Evolutionary conservation across 2,329 filamentous ascomycete genomes (phyloP).

Genomic region (Nemania abortiva): DNA sequence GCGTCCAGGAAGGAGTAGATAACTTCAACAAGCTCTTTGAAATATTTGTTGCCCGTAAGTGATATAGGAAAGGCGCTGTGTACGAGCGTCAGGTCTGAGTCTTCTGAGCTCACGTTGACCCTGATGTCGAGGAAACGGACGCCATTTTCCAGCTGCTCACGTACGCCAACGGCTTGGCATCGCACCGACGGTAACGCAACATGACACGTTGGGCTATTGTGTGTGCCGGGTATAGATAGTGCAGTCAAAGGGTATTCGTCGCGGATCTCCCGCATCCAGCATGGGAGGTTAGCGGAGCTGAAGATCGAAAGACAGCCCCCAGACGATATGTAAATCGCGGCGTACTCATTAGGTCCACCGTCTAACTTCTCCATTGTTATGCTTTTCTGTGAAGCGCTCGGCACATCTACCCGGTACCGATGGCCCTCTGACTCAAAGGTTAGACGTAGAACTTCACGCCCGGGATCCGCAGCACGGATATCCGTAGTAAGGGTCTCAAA

Average conservation of each 20-base stretch:
- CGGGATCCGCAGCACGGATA: conserved; percentile 68
- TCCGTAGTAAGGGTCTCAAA: conserved; percentile 76
- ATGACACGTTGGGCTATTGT: conserved; percentile 91
- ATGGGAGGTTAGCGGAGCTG: conserved; percentile 75
- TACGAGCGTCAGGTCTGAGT: conserved; percentile 81
- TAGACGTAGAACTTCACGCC: conserved; percentile 77
- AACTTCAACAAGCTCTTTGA: conserved; percentile 77
- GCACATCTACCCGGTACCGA: conserved; percentile 78
- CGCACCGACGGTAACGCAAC: conserved; percentile 90
- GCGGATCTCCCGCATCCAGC: conserved; percentile 85
- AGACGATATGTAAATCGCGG: conserved; percentile 72
- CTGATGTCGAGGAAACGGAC: conserved; percentile 95
- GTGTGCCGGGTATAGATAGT: conserved; percentile 92
- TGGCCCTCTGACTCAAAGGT: conserved; percentile 76
- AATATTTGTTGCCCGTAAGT: conserved; percentile 82
- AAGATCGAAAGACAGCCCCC: conserved; percentile 72
- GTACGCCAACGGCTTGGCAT: conserved; percentile 84
- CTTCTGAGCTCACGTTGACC: conserved; percentile 67
- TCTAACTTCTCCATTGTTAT: conserved; percentile 70
- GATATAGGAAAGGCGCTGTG: conserved; percentile 92
- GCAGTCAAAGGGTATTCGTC: conserved; percentile 80
- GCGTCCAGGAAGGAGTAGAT: conserved; percentile 80
- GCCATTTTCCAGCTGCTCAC: conserved; percentile 85
- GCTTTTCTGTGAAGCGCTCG: conserved; percentile 70
- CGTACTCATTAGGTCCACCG: conserved; percentile 65